phyloP scores from a whole-genome alignment of 768 basidiomycete species.

The Podaxis mareebaensis region DNA sequence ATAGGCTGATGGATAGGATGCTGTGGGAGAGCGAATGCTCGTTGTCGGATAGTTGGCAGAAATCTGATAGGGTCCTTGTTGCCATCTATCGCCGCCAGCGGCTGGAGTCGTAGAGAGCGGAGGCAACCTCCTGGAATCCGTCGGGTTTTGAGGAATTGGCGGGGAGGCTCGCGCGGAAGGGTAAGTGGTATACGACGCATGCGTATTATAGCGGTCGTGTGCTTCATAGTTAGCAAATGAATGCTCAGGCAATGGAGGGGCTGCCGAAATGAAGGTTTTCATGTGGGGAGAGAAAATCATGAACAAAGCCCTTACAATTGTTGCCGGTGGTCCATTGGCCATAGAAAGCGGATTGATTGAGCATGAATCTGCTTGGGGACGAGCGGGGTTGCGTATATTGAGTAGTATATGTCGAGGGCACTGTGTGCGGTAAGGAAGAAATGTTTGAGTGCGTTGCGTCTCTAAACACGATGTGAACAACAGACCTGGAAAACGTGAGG shows the following conservation, averaged over 20 bases:
- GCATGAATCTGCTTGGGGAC: conserved; percentile 54
- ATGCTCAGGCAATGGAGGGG: conserved; percentile 45
- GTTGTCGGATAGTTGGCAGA: conserved; percentile 33
- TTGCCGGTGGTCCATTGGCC: conserved; percentile 38
- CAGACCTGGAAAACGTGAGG: conserved; percentile 90
- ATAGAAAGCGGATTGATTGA: conserved; percentile 38
- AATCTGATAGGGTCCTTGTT: conserved; percentile 22
- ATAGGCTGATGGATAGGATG: conserved; percentile 60
- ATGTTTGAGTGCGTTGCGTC: conserved; percentile 56
- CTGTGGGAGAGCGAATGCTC: conserved; percentile 64
- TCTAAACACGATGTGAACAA: conserved; percentile 54
- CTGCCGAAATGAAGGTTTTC: conserved; percentile 35
- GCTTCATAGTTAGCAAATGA: conserved; percentile 54
- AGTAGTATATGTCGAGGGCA: conserved; percentile 56
- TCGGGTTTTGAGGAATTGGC: conserved; percentile 45
- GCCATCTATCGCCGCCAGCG: conserved; percentile 54
- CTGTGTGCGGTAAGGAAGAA: conserved; percentile 54
- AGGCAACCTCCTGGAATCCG: conserved; percentile 60
- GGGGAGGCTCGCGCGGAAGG: conserved; percentile 46
- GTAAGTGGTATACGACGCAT: conserved; percentile 48
- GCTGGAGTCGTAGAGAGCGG: conserved; percentile 48
- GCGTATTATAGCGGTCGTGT: conserved; percentile 54
- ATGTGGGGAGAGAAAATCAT: conserved; percentile 19
- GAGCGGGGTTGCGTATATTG: conserved; percentile 68
- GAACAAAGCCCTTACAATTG: conserved; percentile 31